A percentile compares a stretch with the other conserved stretches of the same genome.
Evolutionary conservation across 2,329 filamentous ascomycete genomes (phyloP).

Genomic region (Ambrosiella xylebori): DNA sequence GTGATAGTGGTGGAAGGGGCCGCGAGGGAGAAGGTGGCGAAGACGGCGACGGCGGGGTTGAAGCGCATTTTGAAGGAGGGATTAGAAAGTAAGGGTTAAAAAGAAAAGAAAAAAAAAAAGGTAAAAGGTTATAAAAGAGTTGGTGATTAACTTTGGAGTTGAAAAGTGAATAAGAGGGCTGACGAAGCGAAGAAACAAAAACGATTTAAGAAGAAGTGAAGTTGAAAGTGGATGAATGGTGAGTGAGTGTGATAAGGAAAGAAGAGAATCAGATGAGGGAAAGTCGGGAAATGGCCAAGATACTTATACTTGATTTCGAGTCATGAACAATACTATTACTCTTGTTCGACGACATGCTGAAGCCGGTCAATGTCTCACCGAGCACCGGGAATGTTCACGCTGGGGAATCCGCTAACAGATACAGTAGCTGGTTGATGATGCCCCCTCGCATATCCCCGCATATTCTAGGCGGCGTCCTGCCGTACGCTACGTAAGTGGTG

Average conservation of each 20-base stretch:
- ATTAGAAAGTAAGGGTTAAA: not conserved
- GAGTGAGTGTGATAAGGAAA: conserved; percentile 7
- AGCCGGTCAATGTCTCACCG: no score
- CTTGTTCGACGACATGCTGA: no score
- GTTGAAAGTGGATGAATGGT: not conserved
- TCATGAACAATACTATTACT: no score
- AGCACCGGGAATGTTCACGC: no score
- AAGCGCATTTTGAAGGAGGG: conserved; percentile 9
- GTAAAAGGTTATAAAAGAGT: not conserved
- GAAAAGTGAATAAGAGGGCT: not conserved
- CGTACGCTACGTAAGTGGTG: no score
- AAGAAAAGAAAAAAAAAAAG: not conserved
- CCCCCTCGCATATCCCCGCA: no score
- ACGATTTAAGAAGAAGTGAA: conserved; percentile 4
- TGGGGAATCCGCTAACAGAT: no score
- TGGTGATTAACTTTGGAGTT: not conserved
- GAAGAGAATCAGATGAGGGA: not conserved
- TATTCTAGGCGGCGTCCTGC: no score
- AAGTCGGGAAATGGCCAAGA: not conserved
- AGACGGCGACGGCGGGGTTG: conserved; percentile 3
- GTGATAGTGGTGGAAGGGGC: conserved; percentile 1
- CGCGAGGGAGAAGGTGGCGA: conserved; percentile 7
- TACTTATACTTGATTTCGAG: conserved; percentile 6
- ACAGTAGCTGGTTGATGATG: no score
- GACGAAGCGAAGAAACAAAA: not conserved